Evolutionary conservation across 1,139 yeast species (phyloP).

Genomic region (Saccharomycopsis hybrid): DNA sequence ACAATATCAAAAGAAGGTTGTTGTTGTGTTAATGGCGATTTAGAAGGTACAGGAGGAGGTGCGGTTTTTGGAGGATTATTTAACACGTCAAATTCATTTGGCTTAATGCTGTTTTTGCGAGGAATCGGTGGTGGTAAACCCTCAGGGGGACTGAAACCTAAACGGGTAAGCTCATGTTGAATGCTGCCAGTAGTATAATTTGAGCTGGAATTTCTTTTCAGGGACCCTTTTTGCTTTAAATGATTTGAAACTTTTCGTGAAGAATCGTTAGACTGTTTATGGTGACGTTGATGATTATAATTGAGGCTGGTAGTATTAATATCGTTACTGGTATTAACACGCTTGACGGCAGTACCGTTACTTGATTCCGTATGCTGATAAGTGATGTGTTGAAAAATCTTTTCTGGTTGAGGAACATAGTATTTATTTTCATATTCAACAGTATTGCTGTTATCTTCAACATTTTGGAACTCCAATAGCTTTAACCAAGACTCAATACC

Average conservation of each 20-base stretch:
- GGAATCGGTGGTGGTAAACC: not conserved
- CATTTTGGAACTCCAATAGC: slow-evolving; percentile 19
- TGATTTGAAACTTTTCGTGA: not conserved
- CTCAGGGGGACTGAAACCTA: not conserved
- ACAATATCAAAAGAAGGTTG: too few species aligned
- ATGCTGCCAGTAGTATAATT: too few species aligned
- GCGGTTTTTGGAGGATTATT: slow-evolving; percentile 8
- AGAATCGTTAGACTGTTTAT: not conserved
- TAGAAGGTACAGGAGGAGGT: slow-evolving; percentile 20
- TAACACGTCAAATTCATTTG: not conserved
- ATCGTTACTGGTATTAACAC: not conserved
- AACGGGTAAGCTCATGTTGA: too few species aligned
- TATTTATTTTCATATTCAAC: slow-evolving; percentile 7
- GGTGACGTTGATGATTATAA: not conserved
- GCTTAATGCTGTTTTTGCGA: slow-evolving; percentile 1
- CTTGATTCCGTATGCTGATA: not conserved
- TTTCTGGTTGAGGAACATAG: slow-evolving; percentile 8
- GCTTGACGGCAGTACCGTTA: not conserved
- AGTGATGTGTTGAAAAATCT: slow-evolving; percentile 1
- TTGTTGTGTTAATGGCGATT: not conserved
- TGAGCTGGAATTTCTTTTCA: too few species aligned
- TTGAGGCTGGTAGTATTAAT: not conserved
- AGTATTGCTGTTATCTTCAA: not conserved
- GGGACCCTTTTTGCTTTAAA: too few species aligned
- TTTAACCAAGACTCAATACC: slow-evolving; percentile 28